Evolutionary conservation across 2,329 filamentous ascomycete genomes (phyloP).

Genomic region (Westerdykella ornata): DNA sequence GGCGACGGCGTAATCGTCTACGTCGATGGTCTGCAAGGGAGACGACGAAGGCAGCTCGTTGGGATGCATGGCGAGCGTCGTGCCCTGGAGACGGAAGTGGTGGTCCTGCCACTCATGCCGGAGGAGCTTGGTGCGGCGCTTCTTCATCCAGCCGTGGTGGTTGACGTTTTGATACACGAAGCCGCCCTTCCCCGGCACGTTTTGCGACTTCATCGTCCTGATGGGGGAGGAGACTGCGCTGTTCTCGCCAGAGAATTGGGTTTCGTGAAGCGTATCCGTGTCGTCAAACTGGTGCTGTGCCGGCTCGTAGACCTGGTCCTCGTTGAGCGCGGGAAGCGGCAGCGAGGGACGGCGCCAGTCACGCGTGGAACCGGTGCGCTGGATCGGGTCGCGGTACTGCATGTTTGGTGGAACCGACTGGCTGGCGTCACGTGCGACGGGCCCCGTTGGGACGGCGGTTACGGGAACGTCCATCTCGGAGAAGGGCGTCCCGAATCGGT

Average conservation of each 20-base stretch:
- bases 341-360: slow-evolving; percentile 59
- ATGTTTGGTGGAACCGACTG: slow-evolving; percentile 94
- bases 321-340: slow-evolving; percentile 62
- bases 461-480: slow-evolving; percentile 86
- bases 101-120: slow-evolving; percentile 91
- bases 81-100: slow-evolving; percentile 72
- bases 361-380: slow-evolving; percentile 41
- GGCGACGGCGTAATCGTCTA: slow-evolving; percentile 81
- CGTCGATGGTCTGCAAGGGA: slow-evolving; percentile 72
- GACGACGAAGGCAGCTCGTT: slow-evolving; percentile 50
- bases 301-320: slow-evolving; percentile 49
- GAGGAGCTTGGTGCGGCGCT: slow-evolving; percentile 81
- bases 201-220: slow-evolving; percentile 25
- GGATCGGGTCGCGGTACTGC: slow-evolving; percentile 58
- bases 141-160: slow-evolving; percentile 87
- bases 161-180: slow-evolving; percentile 48
- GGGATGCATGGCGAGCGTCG: slow-evolving; percentile 59
- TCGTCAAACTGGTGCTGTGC: slow-evolving; percentile 24
- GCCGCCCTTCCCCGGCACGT: slow-evolving; percentile 32
- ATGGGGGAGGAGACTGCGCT: slow-evolving; percentile 31
- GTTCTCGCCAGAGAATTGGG: slow-evolving; percentile 28
- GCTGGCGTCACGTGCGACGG: slow-evolving; percentile 69
- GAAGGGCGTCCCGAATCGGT: slow-evolving; percentile 77
- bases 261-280: slow-evolving; percentile 29
- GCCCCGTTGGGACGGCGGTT: slow-evolving; percentile 63